Base-by-base conservation (phyloP, 164 flowering plant genomes). In the Annona squamosa region DNA sequence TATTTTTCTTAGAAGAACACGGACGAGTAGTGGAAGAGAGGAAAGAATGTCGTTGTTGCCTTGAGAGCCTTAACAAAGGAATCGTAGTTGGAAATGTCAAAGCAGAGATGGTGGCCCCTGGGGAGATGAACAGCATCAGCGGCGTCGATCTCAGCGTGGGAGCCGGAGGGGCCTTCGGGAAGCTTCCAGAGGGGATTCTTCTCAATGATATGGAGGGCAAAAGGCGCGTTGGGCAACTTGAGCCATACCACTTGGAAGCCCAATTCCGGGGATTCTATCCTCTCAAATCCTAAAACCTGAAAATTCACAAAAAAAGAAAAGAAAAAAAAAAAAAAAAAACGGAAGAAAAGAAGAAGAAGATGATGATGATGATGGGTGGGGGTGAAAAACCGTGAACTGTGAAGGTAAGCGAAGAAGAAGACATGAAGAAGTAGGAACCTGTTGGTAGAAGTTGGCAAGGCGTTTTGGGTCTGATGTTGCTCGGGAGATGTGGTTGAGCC, bases 201-300 rank as follows among this genome's bases (percentile, higher is more conserved):
- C 78, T 92, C 84, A 52, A 92, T 88, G 42, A 94, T 84, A 75
- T 94, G 97, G 59, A 92, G 84, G 5, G 81, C 44, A 19, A 88
- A 73, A 47, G 79, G 5, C 74, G 46, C 85, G 72, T 4, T 80
- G 16, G 79, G 80, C 2, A 89, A 74, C 5, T 78, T 85, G 77
- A 94, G 81, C 99, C 99, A 92, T 57, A 91, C 82, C 69, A 89
- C 97, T 75, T 87, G 87, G 43, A 88, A 80, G 2, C 80, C 87
- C 69, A 90, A 89, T 0, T 88, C 71, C 0, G 97, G 95, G 69
- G 76, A 80, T 79, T 94, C 96, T 0, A 90, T 73, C 81, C 79
- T 79, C 88, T 92, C 97, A 76, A 94, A 94, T 73, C 99, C 99
- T 61, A 91, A 76, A 12, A 91, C 75, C 97, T 92, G 80, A 73